phyloP scores from a whole-genome alignment of 768 basidiomycete species.

The Rhizopogon vesiculosus region DNA sequence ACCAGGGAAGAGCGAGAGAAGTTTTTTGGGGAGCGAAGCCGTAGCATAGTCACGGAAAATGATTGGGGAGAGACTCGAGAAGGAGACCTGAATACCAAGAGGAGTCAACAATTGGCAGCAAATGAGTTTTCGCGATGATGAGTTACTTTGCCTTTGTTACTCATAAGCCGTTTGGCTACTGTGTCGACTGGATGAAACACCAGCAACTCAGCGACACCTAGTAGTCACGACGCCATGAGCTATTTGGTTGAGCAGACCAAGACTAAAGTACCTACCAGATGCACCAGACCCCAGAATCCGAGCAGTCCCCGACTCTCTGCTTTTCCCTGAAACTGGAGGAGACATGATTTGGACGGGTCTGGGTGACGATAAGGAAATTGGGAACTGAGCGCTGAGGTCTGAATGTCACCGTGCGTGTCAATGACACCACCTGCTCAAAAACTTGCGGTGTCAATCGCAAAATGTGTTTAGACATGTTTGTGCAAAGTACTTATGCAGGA shows the following conservation, averaged over 20 bases:
- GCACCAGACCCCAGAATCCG: conserved; percentile 89
- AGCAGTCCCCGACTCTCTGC: conserved; percentile 85
- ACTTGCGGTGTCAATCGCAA: not conserved
- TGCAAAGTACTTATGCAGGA: too few species aligned
- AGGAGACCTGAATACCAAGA: conserved; percentile 45
- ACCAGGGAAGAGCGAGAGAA: conserved; percentile 94
- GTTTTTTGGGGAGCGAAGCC: conserved; percentile 59
- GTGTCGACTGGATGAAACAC: conserved; percentile 98
- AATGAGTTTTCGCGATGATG: not conserved
- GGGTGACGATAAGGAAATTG: not conserved
- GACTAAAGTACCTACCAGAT: conserved; percentile 54
- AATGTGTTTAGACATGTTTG: not conserved
- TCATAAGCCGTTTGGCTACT: conserved; percentile 98
- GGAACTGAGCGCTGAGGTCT: not conserved
- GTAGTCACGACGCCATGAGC: not conserved
- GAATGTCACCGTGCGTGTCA: not conserved
- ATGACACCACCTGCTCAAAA: not conserved
- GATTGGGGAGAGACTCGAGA: conserved; percentile 62
- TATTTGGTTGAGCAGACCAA: not conserved
- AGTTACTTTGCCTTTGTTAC: conserved; percentile 81
- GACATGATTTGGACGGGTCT: conserved; percentile 48
- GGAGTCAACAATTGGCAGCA: not conserved
- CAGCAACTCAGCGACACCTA: conserved; percentile 91
- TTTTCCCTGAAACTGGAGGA: conserved; percentile 38
- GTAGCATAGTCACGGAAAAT: conserved; percentile 84